phyloP scores from a whole-genome alignment of 257 asterid species.

The Solanum gandarillasii region DNA sequence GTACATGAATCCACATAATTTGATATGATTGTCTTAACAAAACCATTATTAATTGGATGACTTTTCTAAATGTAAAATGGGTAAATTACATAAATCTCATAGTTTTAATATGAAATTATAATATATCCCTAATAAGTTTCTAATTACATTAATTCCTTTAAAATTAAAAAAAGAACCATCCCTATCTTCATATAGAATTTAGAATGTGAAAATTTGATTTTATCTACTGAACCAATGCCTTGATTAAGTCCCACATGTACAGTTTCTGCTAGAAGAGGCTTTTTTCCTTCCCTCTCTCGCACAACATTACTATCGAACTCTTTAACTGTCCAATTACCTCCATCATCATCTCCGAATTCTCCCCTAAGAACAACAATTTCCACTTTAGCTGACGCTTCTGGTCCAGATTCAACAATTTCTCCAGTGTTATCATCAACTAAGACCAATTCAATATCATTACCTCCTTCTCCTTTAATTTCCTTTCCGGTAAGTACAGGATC shows the following conservation, averaged over 20 bases:
- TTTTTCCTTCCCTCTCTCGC: conserved; percentile 15
- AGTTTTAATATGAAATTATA: too few species aligned
- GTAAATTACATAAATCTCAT: too few species aligned
- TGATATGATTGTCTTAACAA: too few species aligned
- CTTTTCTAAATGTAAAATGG: too few species aligned
- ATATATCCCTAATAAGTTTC: too few species aligned
- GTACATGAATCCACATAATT: too few species aligned
- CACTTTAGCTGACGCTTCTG: conserved; percentile 28
- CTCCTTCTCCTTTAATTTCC: conserved; percentile 30
- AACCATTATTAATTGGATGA: too few species aligned
- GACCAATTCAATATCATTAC: conserved; percentile 11
- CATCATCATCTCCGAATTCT: conserved; percentile 3
- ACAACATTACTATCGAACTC: conserved; percentile 15
- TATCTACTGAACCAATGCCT: conserved; percentile 18
- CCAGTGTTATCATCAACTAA: conserved; percentile 25
- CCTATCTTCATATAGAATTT: conserved; percentile 1
- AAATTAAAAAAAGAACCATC: background rate
- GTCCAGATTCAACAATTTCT: conserved; percentile 15
- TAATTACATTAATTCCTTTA: too few species aligned
- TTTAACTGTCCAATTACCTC: conserved; percentile 16
- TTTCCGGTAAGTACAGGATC: conserved; percentile 18
- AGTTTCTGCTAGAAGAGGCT: conserved; percentile 29
- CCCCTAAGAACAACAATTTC: conserved; percentile 26
- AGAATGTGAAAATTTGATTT: conserved; percentile 22
- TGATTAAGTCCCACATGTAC: conserved; percentile 11